Conservation (phyloP, 2,329 filamentous ascomycete genomes). For the Capronia epimyces region DNA sequence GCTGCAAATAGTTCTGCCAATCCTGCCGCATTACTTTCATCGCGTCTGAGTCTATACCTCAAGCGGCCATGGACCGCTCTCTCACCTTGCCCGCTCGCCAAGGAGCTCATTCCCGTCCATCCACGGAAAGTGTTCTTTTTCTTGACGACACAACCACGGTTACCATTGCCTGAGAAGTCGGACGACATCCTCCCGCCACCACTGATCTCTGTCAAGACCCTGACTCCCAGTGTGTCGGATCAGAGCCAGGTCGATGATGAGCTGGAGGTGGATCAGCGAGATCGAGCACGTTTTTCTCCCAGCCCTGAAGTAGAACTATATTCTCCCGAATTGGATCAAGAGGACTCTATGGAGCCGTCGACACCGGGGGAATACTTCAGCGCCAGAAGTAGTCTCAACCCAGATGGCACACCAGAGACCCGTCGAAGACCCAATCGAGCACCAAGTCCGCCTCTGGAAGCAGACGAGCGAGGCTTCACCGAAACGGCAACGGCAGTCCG, state of each 20-base stretch:
- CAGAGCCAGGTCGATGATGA: constrained; percentile 67
- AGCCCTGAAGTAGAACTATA: constrained; percentile 92
- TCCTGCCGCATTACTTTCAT: constrained; percentile 90
- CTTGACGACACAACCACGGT: constrained; percentile 79
- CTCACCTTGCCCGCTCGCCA: constrained; percentile 79
- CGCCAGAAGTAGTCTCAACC: constrained; percentile 37
- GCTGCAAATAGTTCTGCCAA: constrained; percentile 73
- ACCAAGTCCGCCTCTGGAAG: constrained; percentile 83
- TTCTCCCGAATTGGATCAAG: constrained; percentile 76
- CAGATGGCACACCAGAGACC: constrained; percentile 32
- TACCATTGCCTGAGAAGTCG: constrained; percentile 67
- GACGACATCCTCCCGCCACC: constrained; percentile 47
- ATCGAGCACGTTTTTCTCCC: constrained; percentile 66
- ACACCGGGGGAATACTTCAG: constrained; percentile 63
- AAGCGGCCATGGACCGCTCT: constrained; percentile 77
- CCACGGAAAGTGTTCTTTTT: constrained; percentile 96
- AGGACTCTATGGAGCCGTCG: constrained; percentile 52
- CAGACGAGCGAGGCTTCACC: constrained; percentile 93
- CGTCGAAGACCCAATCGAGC: constrained; percentile 53
- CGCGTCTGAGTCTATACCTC: constrained; percentile 80
- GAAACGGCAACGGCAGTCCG: constrained; percentile 84
- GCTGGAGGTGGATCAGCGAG: constrained; percentile 54
- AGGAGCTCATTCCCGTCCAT: constrained; percentile 86
- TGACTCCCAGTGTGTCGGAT: constrained; percentile 79
- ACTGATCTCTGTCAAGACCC: constrained; percentile 55